These are phyloP conservation scores for Odontarrhena argentea DNA, from an alignment of 345 rosid species.

Conservation along the genomic window DNA sequence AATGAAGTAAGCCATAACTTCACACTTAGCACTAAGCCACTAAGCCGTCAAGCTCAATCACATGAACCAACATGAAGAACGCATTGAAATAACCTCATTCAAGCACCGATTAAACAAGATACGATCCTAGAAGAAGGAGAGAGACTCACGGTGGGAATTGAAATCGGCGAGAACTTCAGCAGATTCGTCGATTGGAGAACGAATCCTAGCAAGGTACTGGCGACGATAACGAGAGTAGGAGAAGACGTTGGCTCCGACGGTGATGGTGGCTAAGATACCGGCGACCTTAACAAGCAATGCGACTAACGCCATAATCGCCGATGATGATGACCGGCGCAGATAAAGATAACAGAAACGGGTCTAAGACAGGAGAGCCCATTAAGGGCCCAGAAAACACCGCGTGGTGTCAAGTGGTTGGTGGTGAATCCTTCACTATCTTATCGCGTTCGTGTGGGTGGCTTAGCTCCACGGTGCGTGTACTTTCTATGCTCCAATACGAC, in stretches of 20 bases:
- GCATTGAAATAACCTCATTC: background rate
- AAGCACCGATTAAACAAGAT: too few species aligned
- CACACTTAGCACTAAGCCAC: too few species aligned
- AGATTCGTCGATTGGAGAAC: slow-evolving; percentile 78
- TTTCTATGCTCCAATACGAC: background rate
- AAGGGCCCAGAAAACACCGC: slow-evolving; percentile 31
- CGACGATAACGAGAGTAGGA: slow-evolving; percentile 74
- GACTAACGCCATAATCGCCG: slow-evolving; percentile 45
- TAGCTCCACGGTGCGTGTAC: slow-evolving; percentile 33
- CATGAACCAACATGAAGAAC: background rate
- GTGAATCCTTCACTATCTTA: slow-evolving; percentile 30
- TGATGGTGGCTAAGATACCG: slow-evolving; percentile 60
- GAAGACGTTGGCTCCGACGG: slow-evolving; percentile 75
- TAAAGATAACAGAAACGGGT: slow-evolving; percentile 14
- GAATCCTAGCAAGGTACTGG: slow-evolving; percentile 52
- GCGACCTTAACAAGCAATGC: slow-evolving; percentile 63
- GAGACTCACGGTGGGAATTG: slow-evolving; percentile 34
- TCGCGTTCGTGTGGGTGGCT: slow-evolving; percentile 34
- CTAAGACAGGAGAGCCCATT: slow-evolving; percentile 24
- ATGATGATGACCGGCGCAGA: slow-evolving; percentile 18
- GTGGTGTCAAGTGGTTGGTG: slow-evolving; percentile 29
- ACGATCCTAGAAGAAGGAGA: too few species aligned
- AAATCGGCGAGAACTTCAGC: slow-evolving; percentile 74
- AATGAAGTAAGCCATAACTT: too few species aligned
- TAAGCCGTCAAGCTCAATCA: background rate